phyloP scores from a whole-genome alignment of 2,329 filamentous ascomycete genomes.

The Periconia macrospinosa region DNA sequence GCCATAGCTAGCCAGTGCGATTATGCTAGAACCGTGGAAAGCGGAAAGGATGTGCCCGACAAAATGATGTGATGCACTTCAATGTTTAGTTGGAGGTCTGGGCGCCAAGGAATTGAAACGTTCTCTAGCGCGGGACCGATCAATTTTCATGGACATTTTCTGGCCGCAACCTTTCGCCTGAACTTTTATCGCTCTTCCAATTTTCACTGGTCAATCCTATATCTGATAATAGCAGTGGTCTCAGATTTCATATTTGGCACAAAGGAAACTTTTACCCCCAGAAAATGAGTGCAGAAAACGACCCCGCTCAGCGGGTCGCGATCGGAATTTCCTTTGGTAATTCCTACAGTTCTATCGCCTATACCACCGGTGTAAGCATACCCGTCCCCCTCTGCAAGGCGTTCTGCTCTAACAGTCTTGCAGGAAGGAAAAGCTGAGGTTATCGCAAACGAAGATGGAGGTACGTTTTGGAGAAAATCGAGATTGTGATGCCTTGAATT shows the following conservation, averaged over 20 bases:
- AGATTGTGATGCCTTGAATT: conserved; percentile 3
- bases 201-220: background rate
- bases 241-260: background rate
- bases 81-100: background rate
- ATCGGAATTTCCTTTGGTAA: conserved; percentile 99
- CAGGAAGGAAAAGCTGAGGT: conserved; percentile 93
- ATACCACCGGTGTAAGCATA: conserved; percentile 64
- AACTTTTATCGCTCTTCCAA: background rate
- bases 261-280: background rate
- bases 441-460: conserved; percentile 98
- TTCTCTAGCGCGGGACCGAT: conserved; percentile 14
- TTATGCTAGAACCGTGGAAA: conserved; percentile 13
- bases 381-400: background rate
- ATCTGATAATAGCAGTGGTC: background rate
- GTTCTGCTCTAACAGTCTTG: conserved; percentile 7
- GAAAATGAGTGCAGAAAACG: conserved; percentile 56
- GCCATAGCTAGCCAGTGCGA: conserved; percentile 51
- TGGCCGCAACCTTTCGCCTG: conserved; percentile 1
- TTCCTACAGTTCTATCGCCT: conserved; percentile 96
- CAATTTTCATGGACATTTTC: conserved; percentile 22
- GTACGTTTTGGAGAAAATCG: conserved; percentile 53
- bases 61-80: background rate
- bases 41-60: background rate
- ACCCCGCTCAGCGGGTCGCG: conserved; percentile 61
- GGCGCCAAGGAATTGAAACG: conserved; percentile 4